A percentile compares a stretch with the other conserved stretches of the same genome.
Evolutionary conservation across 2,329 filamentous ascomycete species (phyloP).

Genomic region (Ampelomyces quisqualis): DNA sequence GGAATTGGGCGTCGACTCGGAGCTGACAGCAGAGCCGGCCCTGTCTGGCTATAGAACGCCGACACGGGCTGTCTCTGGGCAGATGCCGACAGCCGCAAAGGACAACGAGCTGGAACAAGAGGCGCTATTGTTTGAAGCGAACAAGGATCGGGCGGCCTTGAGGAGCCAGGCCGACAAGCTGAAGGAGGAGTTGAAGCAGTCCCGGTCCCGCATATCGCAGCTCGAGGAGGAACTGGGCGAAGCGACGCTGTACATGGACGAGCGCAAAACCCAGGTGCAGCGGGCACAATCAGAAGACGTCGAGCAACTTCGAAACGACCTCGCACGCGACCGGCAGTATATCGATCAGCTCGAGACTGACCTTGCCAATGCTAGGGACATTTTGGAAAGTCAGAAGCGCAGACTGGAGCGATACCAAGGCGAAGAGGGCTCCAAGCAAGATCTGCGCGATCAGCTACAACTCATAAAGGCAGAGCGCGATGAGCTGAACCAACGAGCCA

Average conservation of each 20-base stretch:
- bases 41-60: constrained; percentile 38
- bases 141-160: constrained; percentile 49
- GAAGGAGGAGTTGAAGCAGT: constrained; percentile 47
- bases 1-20: constrained; percentile 39
- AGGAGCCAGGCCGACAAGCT: constrained; percentile 44
- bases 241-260: constrained; percentile 49
- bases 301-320: constrained; percentile 48
- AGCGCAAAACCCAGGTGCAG: constrained; percentile 41
- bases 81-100: constrained; percentile 32
- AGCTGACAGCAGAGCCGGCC: constrained; percentile 37
- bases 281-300: constrained; percentile 45
- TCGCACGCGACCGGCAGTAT: constrained; percentile 51
- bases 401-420: constrained; percentile 48
- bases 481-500: constrained; percentile 51
- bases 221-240: constrained; percentile 53
- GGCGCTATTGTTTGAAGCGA: constrained; percentile 52
- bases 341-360: constrained; percentile 54
- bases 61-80: constrained; percentile 33
- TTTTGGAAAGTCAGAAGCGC: constrained; percentile 49
- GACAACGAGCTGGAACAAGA: constrained; percentile 53
- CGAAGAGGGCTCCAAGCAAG: constrained; percentile 49
- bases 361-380: constrained; percentile 47
- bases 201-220: constrained; percentile 46
- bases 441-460: constrained; percentile 54
- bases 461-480: constrained; percentile 52